phyloP scores from a whole-genome alignment of 768 basidiomycete genomes.

The Lactarius akahatsu region DNA sequence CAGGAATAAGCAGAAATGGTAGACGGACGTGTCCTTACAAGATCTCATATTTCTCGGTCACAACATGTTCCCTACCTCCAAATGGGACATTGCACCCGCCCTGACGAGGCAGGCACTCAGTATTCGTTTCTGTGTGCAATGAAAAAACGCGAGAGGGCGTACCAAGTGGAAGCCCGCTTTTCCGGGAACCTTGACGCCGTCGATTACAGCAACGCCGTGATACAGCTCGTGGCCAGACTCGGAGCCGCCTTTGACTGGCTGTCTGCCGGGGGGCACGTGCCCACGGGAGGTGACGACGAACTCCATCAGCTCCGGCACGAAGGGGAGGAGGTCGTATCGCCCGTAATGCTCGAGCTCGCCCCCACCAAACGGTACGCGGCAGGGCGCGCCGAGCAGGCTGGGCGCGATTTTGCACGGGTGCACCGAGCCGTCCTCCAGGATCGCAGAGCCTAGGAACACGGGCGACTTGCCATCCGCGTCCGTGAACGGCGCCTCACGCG shows the following conservation, averaged over 20 bases:
- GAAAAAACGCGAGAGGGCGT: conserved; percentile 9
- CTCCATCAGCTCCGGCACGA: conserved; percentile 67
- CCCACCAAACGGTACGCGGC: conserved; percentile 63
- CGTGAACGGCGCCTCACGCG: conserved; percentile 51
- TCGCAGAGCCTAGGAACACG: conserved; percentile 71
- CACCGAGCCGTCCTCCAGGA: conserved; percentile 55
- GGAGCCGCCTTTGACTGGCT: conserved; percentile 71
- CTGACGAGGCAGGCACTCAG: conserved; percentile 1
- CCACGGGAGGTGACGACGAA: conserved; percentile 66
- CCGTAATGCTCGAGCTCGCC: conserved; percentile 59
- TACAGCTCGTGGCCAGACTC: conserved; percentile 65
- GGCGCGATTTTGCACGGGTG: conserved; percentile 84
- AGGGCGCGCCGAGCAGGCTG: conserved; percentile 44
- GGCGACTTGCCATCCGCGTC: conserved; percentile 60
- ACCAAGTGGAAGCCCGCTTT: conserved; percentile 73
- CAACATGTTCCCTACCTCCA: conserved; percentile 36
- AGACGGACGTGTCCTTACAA: conserved; percentile 37
- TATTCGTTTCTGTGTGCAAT: conserved; percentile 36
- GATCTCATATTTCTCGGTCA: conserved; percentile 44
- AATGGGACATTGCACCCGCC: conserved; percentile 14
- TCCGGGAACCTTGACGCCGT: conserved; percentile 61
- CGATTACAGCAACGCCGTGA: conserved; percentile 57
- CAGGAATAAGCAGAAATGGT: conserved; percentile 6
- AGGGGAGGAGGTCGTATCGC: conserved; percentile 73
- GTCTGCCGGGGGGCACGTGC: conserved; percentile 52